A percentile compares a stretch with the other conserved stretches of the same genome.
Evolutionary conservation across 106 monocot species (phyloP).

Genomic region (Dioscorea alata): DNA sequence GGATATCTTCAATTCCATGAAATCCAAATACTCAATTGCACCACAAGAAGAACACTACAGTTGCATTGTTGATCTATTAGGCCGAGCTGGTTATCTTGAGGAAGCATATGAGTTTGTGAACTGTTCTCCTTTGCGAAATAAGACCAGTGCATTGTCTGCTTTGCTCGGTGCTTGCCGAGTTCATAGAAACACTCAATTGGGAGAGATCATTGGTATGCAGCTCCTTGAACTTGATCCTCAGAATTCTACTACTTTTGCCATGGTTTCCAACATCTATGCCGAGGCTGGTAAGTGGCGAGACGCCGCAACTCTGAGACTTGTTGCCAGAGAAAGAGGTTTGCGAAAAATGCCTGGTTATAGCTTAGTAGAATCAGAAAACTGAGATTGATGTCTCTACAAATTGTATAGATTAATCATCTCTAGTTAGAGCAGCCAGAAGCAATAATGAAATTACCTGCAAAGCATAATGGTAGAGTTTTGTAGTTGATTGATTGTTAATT

Average conservation of each 20-base stretch:
- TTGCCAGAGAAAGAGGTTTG: constrained; percentile 22
- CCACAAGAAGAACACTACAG: constrained; percentile 46
- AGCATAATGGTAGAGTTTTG: too few relatives aligned
- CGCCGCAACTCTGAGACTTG: constrained; percentile 26
- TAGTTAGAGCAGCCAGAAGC: too few relatives aligned
- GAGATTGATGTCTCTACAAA: too few relatives aligned
- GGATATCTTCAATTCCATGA: constrained; percentile 42
- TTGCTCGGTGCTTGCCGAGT: constrained; percentile 50
- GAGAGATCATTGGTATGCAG: constrained; percentile 32
- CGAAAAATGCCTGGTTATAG: constrained; percentile 40
- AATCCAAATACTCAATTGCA: constrained; percentile 17
- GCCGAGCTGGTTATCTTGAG: constrained; percentile 47
- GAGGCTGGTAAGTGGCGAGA: constrained; percentile 38
- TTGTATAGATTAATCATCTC: background rate
- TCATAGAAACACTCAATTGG: constrained; percentile 39
- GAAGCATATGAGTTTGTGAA: constrained; percentile 42
- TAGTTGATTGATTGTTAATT: too few relatives aligned
- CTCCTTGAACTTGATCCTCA: constrained; percentile 34
- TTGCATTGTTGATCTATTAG: constrained; percentile 60
- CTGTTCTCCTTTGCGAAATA: constrained; percentile 21
- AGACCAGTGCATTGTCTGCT: constrained; percentile 28
- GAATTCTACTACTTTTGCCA: constrained; percentile 30
- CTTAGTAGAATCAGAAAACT: constrained; percentile 9
- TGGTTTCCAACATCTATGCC: constrained; percentile 40
- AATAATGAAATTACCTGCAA: too few relatives aligned